These are phyloP conservation scores for Panicum miliaceum DNA, from an alignment of 176 grass and related monocot species.

Conservation along the genomic window DNA sequence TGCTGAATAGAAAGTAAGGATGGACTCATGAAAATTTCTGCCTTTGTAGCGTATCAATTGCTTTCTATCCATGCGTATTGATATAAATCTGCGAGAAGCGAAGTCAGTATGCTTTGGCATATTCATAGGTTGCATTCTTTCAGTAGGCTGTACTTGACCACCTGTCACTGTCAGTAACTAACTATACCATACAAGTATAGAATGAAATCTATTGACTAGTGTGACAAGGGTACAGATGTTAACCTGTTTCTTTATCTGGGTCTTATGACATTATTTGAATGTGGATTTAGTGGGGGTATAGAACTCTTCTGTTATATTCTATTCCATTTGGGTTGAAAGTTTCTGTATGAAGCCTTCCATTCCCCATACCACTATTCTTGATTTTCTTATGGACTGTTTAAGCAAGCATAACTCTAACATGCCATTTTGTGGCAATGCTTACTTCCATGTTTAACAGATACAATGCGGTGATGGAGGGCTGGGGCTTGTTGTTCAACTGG, in stretches of 20 bases:
- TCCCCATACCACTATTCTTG: not conserved
- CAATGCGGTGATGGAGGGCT: slow-evolving; percentile 73
- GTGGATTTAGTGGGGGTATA: not conserved
- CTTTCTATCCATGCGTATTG: not conserved
- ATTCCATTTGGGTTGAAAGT: not conserved
- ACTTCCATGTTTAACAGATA: slow-evolving; percentile 56
- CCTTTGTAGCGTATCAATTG: not conserved
- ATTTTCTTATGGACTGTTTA: not conserved
- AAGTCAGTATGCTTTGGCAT: not conserved
- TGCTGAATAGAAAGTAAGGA: slow-evolving; percentile 21
- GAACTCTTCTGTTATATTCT: not conserved
- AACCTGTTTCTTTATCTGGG: slow-evolving; percentile 18
- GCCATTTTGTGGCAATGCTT: not conserved
- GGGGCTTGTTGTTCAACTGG: slow-evolving; percentile 89
- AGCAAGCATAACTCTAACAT: slow-evolving; percentile 11
- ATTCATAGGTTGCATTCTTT: not conserved
- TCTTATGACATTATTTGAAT: not conserved
- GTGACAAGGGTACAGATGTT: not conserved
- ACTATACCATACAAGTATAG: not conserved
- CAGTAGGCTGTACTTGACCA: not conserved
- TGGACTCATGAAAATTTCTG: not conserved
- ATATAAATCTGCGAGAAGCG: not conserved
- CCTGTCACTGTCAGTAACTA: not conserved
- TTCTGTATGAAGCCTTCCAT: not conserved
- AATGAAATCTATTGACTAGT: slow-evolving; percentile 1